A percentile compares a stretch with the other conserved stretches of the same genome.
Conservation (phyloP, 148 eudicot species). For the Polygonum aviculare region DNA sequence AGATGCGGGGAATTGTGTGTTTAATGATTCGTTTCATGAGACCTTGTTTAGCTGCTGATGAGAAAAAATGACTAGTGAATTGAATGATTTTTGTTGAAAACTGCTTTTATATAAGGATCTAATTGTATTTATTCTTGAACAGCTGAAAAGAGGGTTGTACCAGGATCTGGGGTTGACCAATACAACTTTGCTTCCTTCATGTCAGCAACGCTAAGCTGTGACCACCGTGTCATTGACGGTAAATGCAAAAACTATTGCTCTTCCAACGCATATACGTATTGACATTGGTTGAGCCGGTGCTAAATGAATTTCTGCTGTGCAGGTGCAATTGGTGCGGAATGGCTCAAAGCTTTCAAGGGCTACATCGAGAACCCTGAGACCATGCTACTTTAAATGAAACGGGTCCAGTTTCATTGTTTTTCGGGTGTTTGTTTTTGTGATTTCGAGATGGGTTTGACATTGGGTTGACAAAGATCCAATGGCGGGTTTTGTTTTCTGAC, state of each 20-base stretch:
- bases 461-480: not conserved
- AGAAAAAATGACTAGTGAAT: not conserved
- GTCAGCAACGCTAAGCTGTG: slow-evolving; percentile 90
- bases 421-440: not conserved
- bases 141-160: slow-evolving; percentile 92
- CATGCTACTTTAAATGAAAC: slow-evolving; percentile 58
- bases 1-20: not conserved
- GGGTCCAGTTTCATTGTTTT: not conserved
- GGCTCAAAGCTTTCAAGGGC: slow-evolving; percentile 97
- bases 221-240: slow-evolving; percentile 98
- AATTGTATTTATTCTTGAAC: slow-evolving; percentile 15
- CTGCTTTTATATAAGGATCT: not conserved
- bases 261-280: not conserved
- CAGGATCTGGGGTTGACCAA: slow-evolving; percentile 53
- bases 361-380: slow-evolving; percentile 93
- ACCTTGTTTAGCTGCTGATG: not conserved
- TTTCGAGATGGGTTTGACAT: not conserved
- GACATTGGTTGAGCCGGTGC: not conserved
- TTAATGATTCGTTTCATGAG: not conserved
- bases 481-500: slow-evolving; percentile 5
- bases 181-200: slow-evolving; percentile 69
- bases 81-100: not conserved
- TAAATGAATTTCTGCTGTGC: slow-evolving; percentile 5
- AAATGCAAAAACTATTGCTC: slow-evolving; percentile 15
- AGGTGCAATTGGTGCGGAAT: slow-evolving; percentile 99